Base-by-base conservation (phyloP, 257 asterid species). In the Primulina huaijiensis region DNA sequence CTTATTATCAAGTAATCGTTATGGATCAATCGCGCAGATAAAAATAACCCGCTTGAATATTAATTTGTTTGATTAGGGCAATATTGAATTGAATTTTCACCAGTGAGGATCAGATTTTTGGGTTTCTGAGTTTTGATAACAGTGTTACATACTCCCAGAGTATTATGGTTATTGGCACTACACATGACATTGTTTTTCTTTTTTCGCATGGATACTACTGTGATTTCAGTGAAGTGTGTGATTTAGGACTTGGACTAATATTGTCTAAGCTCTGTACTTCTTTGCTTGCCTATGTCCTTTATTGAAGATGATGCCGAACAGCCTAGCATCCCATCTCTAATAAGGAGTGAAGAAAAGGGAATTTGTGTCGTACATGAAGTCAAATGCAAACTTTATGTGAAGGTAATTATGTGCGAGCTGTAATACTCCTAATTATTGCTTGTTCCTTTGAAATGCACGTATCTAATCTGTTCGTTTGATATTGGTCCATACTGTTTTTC, bases 261-360 rank as follows among this genome's bases (percentile, higher is more conserved):
- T 69, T 62, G 58, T 52, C 63, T n/a, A 38, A 72, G 20, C 73
- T 74, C 58, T 62, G 65, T 66, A 57, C 69, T 69, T 72, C 43
- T 73, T 72, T 43, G n/a, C 74, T 57, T 68, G 40, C 55, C 65
- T 61, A 63, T 76, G 8, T 78, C 66, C 72, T 82, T 78, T 63
- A 71, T 72, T 67, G 71, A 91, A 78, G 97, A 84, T 43, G 96
- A 82, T 21, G 80, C 75, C 8, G 96, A 91, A 87, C 92, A 84
- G 84, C 97, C 99, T 21, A 71, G 97, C 85, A 94, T 97, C 71
- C 97, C 97, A 64, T 91, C 99, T 46, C 88, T 94, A 78, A 86
- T 86, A 81, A 94, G 83, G 79, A 77, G 80, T 53, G 97, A 86
- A 79, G 99, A 94, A 73, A 78, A 83, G 76, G 99, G 97, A 66